These are phyloP conservation scores for Cladosporium sphaerospermum DNA, from an alignment of 2,329 filamentous ascomycete genomes.

Conservation along the genomic window DNA sequence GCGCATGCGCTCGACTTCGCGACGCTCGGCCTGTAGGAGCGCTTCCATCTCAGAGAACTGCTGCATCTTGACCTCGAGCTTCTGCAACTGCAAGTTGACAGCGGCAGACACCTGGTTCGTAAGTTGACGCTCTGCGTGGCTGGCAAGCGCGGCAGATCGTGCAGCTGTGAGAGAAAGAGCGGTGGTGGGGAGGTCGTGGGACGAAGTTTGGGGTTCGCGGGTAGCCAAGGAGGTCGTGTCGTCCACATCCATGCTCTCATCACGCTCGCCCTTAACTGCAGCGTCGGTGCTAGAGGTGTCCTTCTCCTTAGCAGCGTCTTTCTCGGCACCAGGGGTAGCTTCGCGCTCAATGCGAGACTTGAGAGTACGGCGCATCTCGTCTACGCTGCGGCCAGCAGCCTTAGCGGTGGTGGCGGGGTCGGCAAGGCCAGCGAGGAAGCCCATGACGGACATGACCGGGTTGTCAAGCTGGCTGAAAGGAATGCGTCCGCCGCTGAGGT, in stretches of 20 bases:
- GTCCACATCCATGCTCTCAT: slow-evolving; percentile 53
- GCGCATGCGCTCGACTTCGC: slow-evolving; percentile 83
- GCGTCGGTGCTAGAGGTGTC: slow-evolving; percentile 36
- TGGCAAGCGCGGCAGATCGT: slow-evolving; percentile 79
- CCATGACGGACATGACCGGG: slow-evolving; percentile 91
- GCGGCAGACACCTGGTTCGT: slow-evolving; percentile 86
- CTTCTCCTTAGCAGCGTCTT: slow-evolving; percentile 38
- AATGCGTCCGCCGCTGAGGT: slow-evolving; percentile 65
- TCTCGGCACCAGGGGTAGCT: slow-evolving; percentile 40
- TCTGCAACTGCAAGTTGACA: slow-evolving; percentile 89
- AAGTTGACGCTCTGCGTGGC: slow-evolving; percentile 95
- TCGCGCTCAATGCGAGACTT: slow-evolving; percentile 69
- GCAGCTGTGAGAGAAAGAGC: slow-evolving; percentile 82
- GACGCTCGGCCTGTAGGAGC: slow-evolving; percentile 82
- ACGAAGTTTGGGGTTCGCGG: slow-evolving; percentile 35
- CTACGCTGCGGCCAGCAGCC: slow-evolving; percentile 79
- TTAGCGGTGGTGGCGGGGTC: slow-evolving; percentile 87
- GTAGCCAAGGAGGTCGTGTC: slow-evolving; percentile 45
- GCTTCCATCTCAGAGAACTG: slow-evolving; percentile 97
- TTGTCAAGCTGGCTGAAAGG: slow-evolving; percentile 93
- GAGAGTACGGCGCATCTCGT: slow-evolving; percentile 75
- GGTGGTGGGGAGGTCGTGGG: slow-evolving; percentile 55
- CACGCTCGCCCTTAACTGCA: slow-evolving; percentile 48
- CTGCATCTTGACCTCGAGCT: slow-evolving; percentile 89
- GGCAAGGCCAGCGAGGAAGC: slow-evolving; percentile 84